phyloP scores from a whole-genome alignment of 2,329 filamentous ascomycete genomes.

The Neodidymelliopsis sp. region DNA sequence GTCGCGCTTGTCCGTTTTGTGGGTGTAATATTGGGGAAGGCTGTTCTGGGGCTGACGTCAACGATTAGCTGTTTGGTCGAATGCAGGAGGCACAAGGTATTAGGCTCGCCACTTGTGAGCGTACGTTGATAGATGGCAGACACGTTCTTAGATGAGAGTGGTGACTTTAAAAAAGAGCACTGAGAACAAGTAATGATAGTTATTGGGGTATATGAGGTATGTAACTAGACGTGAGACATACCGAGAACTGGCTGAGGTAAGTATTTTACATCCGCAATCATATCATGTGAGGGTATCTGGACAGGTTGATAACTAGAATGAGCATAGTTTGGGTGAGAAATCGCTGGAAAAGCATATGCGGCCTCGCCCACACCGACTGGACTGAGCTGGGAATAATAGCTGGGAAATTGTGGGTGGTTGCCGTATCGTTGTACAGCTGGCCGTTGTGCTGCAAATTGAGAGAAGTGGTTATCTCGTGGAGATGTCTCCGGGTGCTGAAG shows the following conservation, averaged over 20 bases:
- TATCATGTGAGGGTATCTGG: conserved; percentile 48
- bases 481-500: conserved; percentile 31
- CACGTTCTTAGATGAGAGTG: conserved; percentile 1
- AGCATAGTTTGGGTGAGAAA: conserved; percentile 37
- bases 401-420: conserved; percentile 31
- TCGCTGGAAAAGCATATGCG: conserved; percentile 24
- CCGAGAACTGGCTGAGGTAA: conserved; percentile 48
- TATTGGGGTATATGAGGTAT: conserved; percentile 43
- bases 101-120: background rate
- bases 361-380: conserved; percentile 32
- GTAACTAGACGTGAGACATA: conserved; percentile 52
- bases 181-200: conserved; percentile 39
- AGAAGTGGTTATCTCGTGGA: conserved; percentile 32
- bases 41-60: conserved; percentile 34
- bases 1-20: conserved; percentile 24
- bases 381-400: conserved; percentile 27
- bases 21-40: conserved; percentile 22
- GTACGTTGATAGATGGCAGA: conserved; percentile 4
- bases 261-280: conserved; percentile 47
- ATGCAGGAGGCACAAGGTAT: background rate
- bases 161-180: conserved; percentile 17
- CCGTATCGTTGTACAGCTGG: conserved; percentile 33
- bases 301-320: conserved; percentile 41
- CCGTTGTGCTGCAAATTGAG: conserved; percentile 31
- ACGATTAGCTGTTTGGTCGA: conserved; percentile 30